A percentile compares a stretch with the other conserved stretches of the same genome.
These are phyloP conservation scores for Botrytis fragariae DNA, from an alignment of 2,329 filamentous ascomycete genomes.

Conservation along the genomic window DNA sequence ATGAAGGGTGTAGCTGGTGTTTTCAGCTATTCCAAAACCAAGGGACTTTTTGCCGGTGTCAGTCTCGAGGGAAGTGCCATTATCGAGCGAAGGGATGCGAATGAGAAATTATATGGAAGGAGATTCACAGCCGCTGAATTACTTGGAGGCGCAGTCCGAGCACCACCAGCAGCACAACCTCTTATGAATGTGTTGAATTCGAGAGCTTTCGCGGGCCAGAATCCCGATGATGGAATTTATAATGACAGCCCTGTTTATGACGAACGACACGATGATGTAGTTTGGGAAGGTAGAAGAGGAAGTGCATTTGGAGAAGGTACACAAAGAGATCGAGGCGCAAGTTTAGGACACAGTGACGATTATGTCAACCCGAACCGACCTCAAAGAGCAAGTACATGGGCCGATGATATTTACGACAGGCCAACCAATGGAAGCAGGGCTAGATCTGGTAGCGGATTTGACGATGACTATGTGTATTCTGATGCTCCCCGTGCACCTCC, in stretches of 20 bases:
- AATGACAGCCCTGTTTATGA: slow-evolving; percentile 93
- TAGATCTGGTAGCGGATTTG: slow-evolving; percentile 40
- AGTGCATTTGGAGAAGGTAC: slow-evolving; percentile 67
- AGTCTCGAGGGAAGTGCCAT: slow-evolving; percentile 90
- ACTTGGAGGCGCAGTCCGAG: slow-evolving; percentile 71
- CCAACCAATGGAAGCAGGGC: slow-evolving; percentile 37
- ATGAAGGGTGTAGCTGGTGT: slow-evolving; percentile 85
- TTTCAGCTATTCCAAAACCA: slow-evolving; percentile 97
- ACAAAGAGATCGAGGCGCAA: slow-evolving; percentile 49
- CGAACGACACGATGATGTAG: slow-evolving; percentile 74
- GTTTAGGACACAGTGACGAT: slow-evolving; percentile 38
- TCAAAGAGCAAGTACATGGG: slow-evolving; percentile 67
- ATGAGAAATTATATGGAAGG: slow-evolving; percentile 90
- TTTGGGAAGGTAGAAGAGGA: slow-evolving; percentile 76
- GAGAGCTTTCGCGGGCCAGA: slow-evolving; percentile 71
- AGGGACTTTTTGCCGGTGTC: slow-evolving; percentile 93
- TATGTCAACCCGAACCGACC: slow-evolving; percentile 56
- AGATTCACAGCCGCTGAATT: slow-evolving; percentile 79
- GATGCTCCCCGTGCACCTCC: slow-evolving; percentile 45
- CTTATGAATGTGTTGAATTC: slow-evolving; percentile 84
- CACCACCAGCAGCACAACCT: slow-evolving; percentile 78
- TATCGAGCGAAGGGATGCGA: slow-evolving; percentile 92
- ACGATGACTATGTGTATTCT: slow-evolving; percentile 55
- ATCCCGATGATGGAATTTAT: slow-evolving; percentile 69
- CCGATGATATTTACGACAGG: slow-evolving; percentile 71